A percentile compares a stretch with the other conserved stretches of the same genome.
Evolutionary conservation across 306 rosid genomes (phyloP).

Genomic region (Alnus glutinosa): DNA sequence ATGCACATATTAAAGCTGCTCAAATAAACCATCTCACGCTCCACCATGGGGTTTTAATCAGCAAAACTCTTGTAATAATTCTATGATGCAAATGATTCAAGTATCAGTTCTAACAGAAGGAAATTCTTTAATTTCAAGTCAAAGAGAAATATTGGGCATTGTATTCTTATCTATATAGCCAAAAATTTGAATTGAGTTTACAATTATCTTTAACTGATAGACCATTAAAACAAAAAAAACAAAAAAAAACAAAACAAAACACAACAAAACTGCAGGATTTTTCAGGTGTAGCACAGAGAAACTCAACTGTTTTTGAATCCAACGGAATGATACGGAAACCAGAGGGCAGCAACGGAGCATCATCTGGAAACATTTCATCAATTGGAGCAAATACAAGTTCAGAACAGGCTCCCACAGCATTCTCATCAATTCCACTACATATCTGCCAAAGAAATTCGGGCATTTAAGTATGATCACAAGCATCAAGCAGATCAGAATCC

Average conservation of each 20-base stretch:
- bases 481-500: not conserved
- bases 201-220: not conserved
- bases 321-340: constrained; percentile 93
- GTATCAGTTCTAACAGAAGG: not conserved
- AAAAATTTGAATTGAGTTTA: not conserved
- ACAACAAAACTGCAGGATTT: not conserved
- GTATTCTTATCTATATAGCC: not conserved
- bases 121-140: not conserved
- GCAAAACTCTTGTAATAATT: not conserved
- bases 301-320: constrained; percentile 95
- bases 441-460: constrained; percentile 43
- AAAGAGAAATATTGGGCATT: not conserved
- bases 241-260: not conserved
- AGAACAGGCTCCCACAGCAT: constrained; percentile 75
- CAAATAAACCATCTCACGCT: not conserved
- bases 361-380: constrained; percentile 88
- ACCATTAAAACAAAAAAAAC: not conserved
- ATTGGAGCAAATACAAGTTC: constrained; percentile 92
- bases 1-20: not conserved
- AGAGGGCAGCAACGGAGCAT: constrained; percentile 86
- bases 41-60: not conserved
- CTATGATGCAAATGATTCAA: no score
- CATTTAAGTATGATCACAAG: not conserved
- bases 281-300: constrained; percentile 1
- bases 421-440: constrained; percentile 81